phyloP scores from a whole-genome alignment of 2,329 filamentous ascomycete species.

The Torrubiella hemipterigena region DNA sequence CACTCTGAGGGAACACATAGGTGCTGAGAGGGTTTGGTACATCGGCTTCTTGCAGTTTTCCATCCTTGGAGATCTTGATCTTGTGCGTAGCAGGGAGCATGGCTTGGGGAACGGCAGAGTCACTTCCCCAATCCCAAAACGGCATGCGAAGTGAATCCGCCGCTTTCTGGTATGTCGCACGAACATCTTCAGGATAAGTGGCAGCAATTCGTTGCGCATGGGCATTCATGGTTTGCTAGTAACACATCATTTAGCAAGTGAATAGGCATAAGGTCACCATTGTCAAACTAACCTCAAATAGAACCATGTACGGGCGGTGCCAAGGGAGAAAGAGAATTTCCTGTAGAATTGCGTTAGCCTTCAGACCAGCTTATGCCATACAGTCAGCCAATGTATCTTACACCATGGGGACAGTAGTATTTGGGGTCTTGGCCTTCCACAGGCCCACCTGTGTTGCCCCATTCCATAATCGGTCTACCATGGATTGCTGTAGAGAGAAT shows the following conservation, averaged over 20 bases:
- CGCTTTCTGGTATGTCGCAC: constrained; percentile 20
- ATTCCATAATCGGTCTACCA: constrained; percentile 16
- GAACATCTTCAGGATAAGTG: constrained; percentile 18
- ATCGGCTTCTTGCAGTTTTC: constrained; percentile 9
- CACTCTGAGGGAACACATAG: constrained; percentile 28
- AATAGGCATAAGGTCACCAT: neutral
- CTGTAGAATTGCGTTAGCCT: constrained; percentile 13
- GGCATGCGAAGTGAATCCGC: constrained; percentile 27
- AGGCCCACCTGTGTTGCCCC: constrained; percentile 14
- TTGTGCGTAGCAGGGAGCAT: constrained; percentile 7
- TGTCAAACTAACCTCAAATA: constrained; percentile 31
- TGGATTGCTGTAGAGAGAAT: too few relatives aligned
- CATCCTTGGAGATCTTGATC: constrained; percentile 6
- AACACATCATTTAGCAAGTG: constrained; percentile 7
- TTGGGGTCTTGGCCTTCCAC: constrained; percentile 9
- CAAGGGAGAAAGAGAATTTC: constrained; percentile 29
- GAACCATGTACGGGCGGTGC: constrained; percentile 36
- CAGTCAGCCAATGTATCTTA: constrained; percentile 19
- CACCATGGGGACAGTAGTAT: constrained; percentile 25
- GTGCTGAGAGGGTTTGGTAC: constrained; percentile 33
- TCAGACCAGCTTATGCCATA: neutral
- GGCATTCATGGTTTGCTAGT: constrained; percentile 33
- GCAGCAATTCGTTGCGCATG: constrained; percentile 27
- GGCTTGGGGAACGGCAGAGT: constrained; percentile 22
- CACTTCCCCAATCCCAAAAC: constrained; percentile 34